Percentiles rank a stretch among this genome's conserved stretches.
Evolutionary conservation across 192 early-diverging fungal species (phyloP).

Genomic region (Coemansia furcata): DNA sequence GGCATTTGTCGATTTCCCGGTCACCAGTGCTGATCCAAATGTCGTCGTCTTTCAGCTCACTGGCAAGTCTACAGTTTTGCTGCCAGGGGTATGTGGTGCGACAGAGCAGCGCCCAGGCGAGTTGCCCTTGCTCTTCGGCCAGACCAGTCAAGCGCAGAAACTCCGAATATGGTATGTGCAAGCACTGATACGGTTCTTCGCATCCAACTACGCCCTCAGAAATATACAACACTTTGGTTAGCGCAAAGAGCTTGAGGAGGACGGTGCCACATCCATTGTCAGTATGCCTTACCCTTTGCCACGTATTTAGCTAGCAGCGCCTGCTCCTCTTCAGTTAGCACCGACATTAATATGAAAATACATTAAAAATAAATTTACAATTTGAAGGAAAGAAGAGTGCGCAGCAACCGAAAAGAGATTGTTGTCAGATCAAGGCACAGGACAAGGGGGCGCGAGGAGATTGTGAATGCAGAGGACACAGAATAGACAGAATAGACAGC

Average conservation of each 20-base stretch:
- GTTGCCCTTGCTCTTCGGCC: constrained; percentile 2
- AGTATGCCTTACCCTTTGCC: constrained; percentile 16
- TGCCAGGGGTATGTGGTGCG: constrained; percentile 17
- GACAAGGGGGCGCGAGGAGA: too few relatives aligned
- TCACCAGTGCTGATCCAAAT: constrained; percentile 57
- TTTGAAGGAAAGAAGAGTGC: neutral
- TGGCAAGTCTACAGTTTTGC: neutral
- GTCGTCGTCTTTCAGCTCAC: constrained; percentile 17
- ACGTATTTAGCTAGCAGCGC: constrained; percentile 21
- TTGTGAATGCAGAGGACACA: too few relatives aligned
- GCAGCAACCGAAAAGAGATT: neutral
- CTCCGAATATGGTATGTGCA: constrained; percentile 24
- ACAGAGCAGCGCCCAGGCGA: constrained; percentile 14
- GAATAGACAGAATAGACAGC: neutral
- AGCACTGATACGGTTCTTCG: constrained; percentile 21
- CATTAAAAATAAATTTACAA: neutral
- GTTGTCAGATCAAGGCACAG: too few relatives aligned
- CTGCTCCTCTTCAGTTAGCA: constrained; percentile 7
- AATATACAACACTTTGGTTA: neutral
- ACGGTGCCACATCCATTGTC: neutral
- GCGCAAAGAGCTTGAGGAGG: neutral
- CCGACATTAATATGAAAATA: neutral
- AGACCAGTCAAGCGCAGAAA: constrained; percentile 28
- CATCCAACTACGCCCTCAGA: constrained; percentile 14
- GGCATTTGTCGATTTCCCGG: constrained; percentile 50